These are phyloP conservation scores for Hemisphaericaspora nanyangensis DNA, from an alignment of 805 yeast species.

Conservation along the genomic window DNA sequence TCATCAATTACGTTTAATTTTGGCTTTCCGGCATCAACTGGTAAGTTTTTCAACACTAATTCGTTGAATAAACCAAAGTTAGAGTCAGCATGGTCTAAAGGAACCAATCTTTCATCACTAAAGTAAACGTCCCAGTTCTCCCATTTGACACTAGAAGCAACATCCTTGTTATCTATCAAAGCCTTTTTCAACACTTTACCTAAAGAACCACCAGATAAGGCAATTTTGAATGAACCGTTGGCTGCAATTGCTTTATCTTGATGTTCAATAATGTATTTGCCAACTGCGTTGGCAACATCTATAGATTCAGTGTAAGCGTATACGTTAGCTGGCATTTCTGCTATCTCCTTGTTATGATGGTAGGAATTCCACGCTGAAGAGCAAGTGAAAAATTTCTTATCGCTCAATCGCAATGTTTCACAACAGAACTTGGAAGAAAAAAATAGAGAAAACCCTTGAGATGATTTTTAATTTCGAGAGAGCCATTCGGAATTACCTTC, in stretches of 20 bases:
- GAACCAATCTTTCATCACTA: slow-evolving; percentile 88
- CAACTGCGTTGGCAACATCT: slow-evolving; percentile 66
- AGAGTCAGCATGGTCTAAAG: slow-evolving; percentile 77
- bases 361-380: background rate
- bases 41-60: slow-evolving; percentile 51
- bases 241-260: slow-evolving; percentile 59
- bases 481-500: no score
- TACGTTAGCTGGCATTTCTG: slow-evolving; percentile 33
- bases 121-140: slow-evolving; percentile 76
- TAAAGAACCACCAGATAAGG: slow-evolving; percentile 89
- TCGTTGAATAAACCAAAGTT: slow-evolving; percentile 77
- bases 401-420: no score
- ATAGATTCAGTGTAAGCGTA: slow-evolving; percentile 50
- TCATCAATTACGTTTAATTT: slow-evolving; percentile 65
- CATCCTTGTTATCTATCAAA: slow-evolving; percentile 52
- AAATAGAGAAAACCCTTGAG: no score
- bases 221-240: slow-evolving; percentile 56
- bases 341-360: background rate
- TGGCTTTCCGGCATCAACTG: slow-evolving; percentile 45
- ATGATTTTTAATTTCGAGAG: no score
- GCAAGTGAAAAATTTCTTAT: no score
- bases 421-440: no score
- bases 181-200: slow-evolving; percentile 69
- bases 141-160: slow-evolving; percentile 54
- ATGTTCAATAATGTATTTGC: slow-evolving; percentile 51